Evolutionary conservation across 768 basidiomycete species (phyloP).

Genomic region (Gymnopilus dilepis): DNA sequence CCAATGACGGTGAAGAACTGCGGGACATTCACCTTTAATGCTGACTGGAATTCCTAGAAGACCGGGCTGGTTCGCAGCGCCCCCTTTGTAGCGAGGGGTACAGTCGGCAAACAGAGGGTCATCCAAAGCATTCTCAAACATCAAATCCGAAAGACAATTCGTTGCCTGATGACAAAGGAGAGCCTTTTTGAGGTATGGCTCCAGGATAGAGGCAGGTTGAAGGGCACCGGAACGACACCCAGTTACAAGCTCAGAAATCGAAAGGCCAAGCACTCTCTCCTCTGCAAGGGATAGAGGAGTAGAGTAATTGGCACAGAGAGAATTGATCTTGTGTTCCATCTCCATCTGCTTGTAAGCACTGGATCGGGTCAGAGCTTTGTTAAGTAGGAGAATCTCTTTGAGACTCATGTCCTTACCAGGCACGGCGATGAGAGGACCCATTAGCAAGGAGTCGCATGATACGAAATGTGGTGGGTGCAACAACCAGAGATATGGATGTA

Average conservation of each 20-base stretch:
- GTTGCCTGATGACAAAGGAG: slow-evolving; percentile 59
- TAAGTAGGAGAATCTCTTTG: no score
- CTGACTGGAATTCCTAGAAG: slow-evolving; percentile 73
- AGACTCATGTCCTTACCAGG: no score
- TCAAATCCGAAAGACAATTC: slow-evolving; percentile 73
- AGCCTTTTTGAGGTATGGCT: slow-evolving; percentile 59
- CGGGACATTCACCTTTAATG: slow-evolving; percentile 55
- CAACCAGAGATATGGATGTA: no score
- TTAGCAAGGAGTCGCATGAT: no score
- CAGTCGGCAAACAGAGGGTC: no score
- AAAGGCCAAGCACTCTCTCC: slow-evolving; percentile 53
- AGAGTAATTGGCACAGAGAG: slow-evolving; percentile 44
- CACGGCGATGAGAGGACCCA: no score
- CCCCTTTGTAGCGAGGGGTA: slow-evolving; percentile 42
- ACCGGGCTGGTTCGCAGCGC: no score
- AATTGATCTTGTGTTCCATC: slow-evolving; percentile 47
- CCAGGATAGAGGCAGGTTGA: slow-evolving; percentile 48
- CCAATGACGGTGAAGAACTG: slow-evolving; percentile 11
- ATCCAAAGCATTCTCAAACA: slow-evolving; percentile 55
- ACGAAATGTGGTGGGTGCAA: no score
- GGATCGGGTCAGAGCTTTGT: no score
- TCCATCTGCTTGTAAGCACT: slow-evolving; percentile 52
- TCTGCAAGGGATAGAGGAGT: slow-evolving; percentile 48
- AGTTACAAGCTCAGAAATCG: slow-evolving; percentile 50
- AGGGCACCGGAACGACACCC: slow-evolving; percentile 48